Evolutionary conservation across 345 rosid species (phyloP).

Genomic region (Rubroshorea leprosula): DNA sequence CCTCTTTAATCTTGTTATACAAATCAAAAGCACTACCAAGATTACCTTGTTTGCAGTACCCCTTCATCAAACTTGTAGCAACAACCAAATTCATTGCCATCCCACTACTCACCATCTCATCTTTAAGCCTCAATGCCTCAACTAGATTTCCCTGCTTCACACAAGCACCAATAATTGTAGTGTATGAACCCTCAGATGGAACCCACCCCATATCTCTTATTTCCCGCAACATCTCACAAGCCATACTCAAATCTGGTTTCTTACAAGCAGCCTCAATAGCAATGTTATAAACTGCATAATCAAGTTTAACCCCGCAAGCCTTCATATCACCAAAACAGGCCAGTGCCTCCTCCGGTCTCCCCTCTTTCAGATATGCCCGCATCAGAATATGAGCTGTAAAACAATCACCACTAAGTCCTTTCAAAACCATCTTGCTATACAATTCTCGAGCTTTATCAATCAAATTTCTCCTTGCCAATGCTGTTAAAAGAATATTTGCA

Average conservation of each 20-base stretch:
- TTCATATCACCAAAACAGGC: conserved; percentile 35
- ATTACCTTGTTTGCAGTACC: conserved; percentile 48
- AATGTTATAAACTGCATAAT: conserved; percentile 34
- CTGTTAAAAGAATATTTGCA: conserved; percentile 37
- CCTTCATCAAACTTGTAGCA: conserved; percentile 64
- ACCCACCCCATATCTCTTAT: conserved; percentile 48
- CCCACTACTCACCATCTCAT: conserved; percentile 67
- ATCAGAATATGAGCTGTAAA: conserved; percentile 36
- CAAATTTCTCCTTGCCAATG: conserved; percentile 38
- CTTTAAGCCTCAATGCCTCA: conserved; percentile 66
- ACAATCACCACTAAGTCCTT: conserved; percentile 43
- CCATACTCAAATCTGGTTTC: conserved; percentile 35
- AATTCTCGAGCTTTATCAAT: conserved; percentile 36
- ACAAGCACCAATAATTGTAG: conserved; percentile 47
- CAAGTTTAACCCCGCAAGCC: conserved; percentile 46
- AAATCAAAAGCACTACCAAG: conserved; percentile 47
- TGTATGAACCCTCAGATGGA: conserved; percentile 41
- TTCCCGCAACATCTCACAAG: conserved; percentile 48
- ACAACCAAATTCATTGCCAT: conserved; percentile 47
- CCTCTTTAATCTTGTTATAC: conserved; percentile 45
- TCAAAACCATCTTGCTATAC: conserved; percentile 40
- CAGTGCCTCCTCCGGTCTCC: conserved; percentile 44
- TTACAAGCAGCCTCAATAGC: conserved; percentile 43
- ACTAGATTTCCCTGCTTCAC: conserved; percentile 50
- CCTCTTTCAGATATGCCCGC: conserved; percentile 50